A percentile compares a stretch with the other conserved stretches of the same genome.
Conservation (phyloP, 495 filamentous ascomycete genomes). For the Aspergillus affinis region DNA sequence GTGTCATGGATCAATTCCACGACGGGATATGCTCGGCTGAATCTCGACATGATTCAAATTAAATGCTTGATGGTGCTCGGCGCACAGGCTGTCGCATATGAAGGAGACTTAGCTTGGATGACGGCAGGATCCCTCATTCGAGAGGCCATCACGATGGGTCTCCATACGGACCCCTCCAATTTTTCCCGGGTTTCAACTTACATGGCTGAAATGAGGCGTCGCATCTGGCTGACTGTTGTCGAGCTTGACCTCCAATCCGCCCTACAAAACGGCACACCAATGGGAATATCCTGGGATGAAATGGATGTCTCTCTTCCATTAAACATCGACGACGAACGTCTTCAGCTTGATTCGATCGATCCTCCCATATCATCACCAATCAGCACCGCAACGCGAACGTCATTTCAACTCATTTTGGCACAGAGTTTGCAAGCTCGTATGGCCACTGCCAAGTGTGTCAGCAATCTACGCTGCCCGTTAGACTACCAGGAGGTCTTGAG, state of each 20-base stretch:
- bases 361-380: neutral
- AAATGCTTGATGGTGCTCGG: slow-evolving; percentile 14
- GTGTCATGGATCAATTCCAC: slow-evolving; percentile 9
- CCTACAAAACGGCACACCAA: neutral
- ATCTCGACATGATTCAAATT: slow-evolving; percentile 15
- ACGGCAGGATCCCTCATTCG: slow-evolving; percentile 9
- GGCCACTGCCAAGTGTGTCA: neutral
- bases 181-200: neutral
- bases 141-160: slow-evolving; percentile 16
- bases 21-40: slow-evolving; percentile 10
- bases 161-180: slow-evolving; percentile 12
- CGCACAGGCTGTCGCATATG: slow-evolving; percentile 9
- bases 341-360: neutral
- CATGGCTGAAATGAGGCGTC: neutral
- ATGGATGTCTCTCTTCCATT: neutral
- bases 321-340: neutral
- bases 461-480: neutral
- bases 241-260: neutral
- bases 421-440: neutral
- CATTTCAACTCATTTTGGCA: neutral
- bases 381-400: neutral
- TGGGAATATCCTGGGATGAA: neutral
- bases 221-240: neutral
- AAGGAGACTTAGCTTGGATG: slow-evolving; percentile 12
- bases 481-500: neutral